phyloP scores from a whole-genome alignment of 805 yeast species.

The Lipomyces lipofer region DNA sequence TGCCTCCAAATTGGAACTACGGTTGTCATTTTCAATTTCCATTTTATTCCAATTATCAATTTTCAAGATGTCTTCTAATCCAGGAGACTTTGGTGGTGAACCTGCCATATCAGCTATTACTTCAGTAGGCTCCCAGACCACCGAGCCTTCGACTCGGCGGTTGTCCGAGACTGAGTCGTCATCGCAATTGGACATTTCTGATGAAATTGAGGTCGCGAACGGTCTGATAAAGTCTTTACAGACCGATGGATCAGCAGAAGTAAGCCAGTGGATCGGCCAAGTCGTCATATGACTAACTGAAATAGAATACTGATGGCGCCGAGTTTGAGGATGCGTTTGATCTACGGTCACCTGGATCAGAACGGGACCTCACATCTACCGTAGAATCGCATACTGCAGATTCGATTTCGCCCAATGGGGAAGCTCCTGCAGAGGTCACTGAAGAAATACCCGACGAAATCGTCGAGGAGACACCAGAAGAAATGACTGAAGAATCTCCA shows the following conservation, averaged over 20 bases:
- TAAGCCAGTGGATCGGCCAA: too few relatives aligned
- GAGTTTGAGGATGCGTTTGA: constrained; percentile 23
- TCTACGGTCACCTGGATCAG: constrained; percentile 8
- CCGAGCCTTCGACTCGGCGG: too few relatives aligned
- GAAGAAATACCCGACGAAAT: not conserved
- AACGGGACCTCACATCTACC: constrained; percentile 16
- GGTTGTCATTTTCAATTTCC: not conserved
- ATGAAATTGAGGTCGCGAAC: constrained; percentile 1
- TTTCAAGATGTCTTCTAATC: constrained; percentile 5
- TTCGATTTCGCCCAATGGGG: not conserved
- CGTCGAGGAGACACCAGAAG: not conserved
- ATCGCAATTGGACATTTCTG: constrained; percentile 7
- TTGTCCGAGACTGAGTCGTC: not conserved
- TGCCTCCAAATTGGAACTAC: too few relatives aligned
- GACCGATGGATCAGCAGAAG: constrained; percentile 8
- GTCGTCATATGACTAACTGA: not conserved
- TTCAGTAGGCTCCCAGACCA: not conserved
- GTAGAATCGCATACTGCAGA: not conserved
- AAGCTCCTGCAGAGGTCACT: not conserved
- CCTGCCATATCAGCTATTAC: not conserved
- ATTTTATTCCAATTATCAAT: too few relatives aligned
- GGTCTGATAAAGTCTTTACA: constrained; percentile 2
- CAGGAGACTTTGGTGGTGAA: constrained; percentile 4
- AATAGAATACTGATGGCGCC: constrained; percentile 13
- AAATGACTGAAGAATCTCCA: not conserved